Evolutionary conservation across 1,284 basidiomycete genomes (phyloP).

Genomic region (Boletus sp.): DNA sequence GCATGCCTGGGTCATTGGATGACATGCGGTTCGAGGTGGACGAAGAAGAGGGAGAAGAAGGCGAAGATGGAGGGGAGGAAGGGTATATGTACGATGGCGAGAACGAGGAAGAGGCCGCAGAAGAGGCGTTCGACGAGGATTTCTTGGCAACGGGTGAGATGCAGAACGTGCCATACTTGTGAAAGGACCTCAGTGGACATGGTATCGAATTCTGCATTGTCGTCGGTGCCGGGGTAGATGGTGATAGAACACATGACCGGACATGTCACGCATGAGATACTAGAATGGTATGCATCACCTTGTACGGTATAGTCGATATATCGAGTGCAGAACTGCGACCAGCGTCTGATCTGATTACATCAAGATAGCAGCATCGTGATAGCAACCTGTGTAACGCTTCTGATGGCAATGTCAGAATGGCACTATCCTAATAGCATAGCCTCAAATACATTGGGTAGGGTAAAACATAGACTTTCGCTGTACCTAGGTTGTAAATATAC

Average conservation of each 20-base stretch:
- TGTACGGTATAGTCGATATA: not conserved
- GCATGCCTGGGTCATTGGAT: conserved; percentile 82
- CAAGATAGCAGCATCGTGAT: not conserved
- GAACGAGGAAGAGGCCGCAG: conserved; percentile 55
- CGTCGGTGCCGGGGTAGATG: not conserved
- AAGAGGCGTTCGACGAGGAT: conserved; percentile 79
- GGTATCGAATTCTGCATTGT: not conserved
- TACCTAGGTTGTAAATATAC: not conserved
- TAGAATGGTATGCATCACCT: not conserved
- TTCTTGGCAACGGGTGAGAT: conserved; percentile 82
- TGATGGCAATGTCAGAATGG: not conserved
- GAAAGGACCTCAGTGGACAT: not conserved
- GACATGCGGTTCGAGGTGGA: conserved; percentile 59
- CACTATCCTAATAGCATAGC: not conserved
- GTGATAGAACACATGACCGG: conserved; percentile 17
- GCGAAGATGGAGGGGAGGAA: conserved; percentile 36
- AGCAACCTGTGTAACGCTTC: not conserved
- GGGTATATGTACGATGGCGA: conserved; percentile 40
- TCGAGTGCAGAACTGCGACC: not conserved
- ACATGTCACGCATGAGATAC: conserved; percentile 5
- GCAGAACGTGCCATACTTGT: conserved; percentile 81
- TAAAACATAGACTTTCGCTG: not conserved
- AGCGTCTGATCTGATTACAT: not conserved
- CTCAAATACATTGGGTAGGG: not conserved
- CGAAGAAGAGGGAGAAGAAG: conserved; percentile 44